Evolutionary conservation across 306 rosid genomes (phyloP).

Genomic region (Luffa aegyptiaca): DNA sequence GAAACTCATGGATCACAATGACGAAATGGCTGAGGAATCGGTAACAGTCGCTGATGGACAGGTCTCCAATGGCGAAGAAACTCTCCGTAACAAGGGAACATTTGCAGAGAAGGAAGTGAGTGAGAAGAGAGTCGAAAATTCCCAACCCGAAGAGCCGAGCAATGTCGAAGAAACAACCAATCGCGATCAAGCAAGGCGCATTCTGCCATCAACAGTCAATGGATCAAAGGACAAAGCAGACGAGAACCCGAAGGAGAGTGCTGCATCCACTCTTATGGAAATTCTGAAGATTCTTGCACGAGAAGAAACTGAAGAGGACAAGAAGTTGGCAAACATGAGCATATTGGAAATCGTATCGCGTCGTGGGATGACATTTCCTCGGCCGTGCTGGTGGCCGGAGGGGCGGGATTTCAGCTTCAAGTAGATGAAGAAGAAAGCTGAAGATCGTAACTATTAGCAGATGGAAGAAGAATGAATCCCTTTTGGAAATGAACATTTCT

Average conservation of each 20-base stretch:
- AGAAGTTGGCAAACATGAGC: neutral
- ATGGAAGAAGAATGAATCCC: neutral
- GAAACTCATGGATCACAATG: neutral
- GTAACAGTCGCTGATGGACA: neutral
- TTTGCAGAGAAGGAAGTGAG: neutral
- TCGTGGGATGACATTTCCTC: neutral
- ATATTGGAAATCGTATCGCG: neutral
- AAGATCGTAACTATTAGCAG: neutral
- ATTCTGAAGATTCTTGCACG: neutral
- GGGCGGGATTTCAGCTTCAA: neutral
- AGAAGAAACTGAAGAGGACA: neutral
- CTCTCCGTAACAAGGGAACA: neutral
- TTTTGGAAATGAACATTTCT: neutral
- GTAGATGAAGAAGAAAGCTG: neutral
- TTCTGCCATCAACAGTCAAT: neutral
- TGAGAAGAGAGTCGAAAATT: neutral
- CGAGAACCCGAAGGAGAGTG: neutral
- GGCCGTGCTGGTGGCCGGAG: slow-evolving; percentile 8
- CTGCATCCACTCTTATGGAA: neutral
- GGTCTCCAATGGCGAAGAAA: neutral
- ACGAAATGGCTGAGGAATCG: neutral
- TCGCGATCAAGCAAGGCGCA: neutral
- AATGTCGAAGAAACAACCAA: neutral
- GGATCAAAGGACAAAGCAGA: neutral
- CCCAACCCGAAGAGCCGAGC: neutral